phyloP scores from a whole-genome alignment of 1,284 basidiomycete species.

The Sutorius eximius region DNA sequence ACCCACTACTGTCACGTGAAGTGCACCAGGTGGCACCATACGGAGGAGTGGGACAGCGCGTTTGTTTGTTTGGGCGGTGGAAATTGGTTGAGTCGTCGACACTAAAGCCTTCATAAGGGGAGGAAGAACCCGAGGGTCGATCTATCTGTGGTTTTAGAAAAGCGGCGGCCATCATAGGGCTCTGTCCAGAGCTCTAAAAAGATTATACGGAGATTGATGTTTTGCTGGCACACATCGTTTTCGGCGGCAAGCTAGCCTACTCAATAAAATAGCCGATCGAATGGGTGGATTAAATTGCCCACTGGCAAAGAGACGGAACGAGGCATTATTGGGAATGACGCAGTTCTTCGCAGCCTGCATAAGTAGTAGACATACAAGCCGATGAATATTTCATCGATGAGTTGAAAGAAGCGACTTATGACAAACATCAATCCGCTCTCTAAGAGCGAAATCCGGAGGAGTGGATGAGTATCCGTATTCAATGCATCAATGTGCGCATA shows the following conservation, averaged over 20 bases:
- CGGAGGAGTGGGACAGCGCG: not conserved
- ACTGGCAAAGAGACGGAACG: too few species aligned
- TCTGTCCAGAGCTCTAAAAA: not conserved
- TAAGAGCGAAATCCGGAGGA: not conserved
- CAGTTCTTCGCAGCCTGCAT: too few species aligned
- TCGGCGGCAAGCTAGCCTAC: too few species aligned
- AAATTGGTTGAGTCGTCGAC: not conserved
- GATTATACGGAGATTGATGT: not conserved
- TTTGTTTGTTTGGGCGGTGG: not conserved
- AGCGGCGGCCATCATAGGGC: not conserved
- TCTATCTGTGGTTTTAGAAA: not conserved
- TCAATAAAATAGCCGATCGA: too few species aligned
- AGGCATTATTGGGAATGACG: too few species aligned
- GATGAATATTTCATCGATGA: not conserved
- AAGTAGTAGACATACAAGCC: too few species aligned
- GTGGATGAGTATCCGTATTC: not conserved
- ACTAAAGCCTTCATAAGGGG: not conserved
- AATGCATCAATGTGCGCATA: not conserved
- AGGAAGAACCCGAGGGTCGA: not conserved
- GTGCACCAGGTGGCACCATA: not conserved
- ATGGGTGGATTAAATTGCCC: too few species aligned
- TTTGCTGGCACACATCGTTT: not conserved
- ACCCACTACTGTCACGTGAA: not conserved
- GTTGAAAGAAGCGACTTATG: not conserved
- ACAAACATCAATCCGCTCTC: not conserved